phyloP scores from a whole-genome alignment of 2,329 filamentous ascomycete genomes.

The Pestalotiopsis sp. region DNA sequence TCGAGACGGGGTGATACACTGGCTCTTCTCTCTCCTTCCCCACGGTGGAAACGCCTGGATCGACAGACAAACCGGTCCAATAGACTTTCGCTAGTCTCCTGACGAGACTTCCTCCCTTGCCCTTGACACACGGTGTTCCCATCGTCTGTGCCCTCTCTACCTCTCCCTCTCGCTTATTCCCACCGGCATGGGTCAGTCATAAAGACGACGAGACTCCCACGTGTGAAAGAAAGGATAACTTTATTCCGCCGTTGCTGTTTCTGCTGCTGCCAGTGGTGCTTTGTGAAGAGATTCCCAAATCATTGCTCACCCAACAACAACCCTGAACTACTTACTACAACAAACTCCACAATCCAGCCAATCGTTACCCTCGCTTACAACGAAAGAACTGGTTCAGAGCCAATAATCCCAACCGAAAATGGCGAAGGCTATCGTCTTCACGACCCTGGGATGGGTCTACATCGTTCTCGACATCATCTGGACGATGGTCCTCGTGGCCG shows the following conservation, averaged over 20 bases:
- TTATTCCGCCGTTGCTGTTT: not conserved
- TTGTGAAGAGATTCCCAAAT: not conserved
- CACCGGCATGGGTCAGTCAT: not conserved
- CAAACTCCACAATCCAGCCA: too few species aligned
- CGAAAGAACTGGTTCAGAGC: not conserved
- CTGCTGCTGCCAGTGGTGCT: not conserved
- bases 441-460: constrained; percentile 21
- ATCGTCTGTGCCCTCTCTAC: not conserved
- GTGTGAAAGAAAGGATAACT: constrained; percentile 1
- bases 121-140: not conserved
- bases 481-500: constrained; percentile 23
- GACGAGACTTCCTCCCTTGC: not conserved
- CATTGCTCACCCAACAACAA: not conserved
- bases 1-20: not conserved
- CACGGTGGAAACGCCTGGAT: not conserved
- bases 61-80: not conserved
- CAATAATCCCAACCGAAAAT: not conserved
- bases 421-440: constrained; percentile 5
- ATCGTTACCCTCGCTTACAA: not conserved
- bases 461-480: constrained; percentile 19
- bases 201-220: not conserved
- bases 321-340: not conserved
- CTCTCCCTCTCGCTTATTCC: not conserved
- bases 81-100: not conserved
- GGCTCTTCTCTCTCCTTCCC: not conserved